These are phyloP conservation scores for Lachnellula suecica DNA, from an alignment of 2,329 filamentous ascomycete species.

Conservation along the genomic window DNA sequence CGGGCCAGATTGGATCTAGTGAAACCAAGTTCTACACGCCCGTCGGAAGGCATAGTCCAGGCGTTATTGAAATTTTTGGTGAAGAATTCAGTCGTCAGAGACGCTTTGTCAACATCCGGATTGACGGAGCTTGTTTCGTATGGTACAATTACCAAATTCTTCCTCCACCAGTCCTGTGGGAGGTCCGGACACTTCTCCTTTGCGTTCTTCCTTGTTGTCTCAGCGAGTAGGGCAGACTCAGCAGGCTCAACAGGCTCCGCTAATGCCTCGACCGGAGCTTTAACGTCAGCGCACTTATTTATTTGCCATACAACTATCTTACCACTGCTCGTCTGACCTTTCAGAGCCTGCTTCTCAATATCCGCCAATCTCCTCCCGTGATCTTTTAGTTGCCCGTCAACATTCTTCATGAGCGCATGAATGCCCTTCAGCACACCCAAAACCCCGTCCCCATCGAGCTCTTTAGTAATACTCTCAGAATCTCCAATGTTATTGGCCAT, in stretches of 20 bases:
- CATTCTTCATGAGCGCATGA: neutral
- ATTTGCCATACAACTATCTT: neutral
- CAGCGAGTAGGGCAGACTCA: neutral
- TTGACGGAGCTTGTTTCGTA: neutral
- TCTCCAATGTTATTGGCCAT: neutral
- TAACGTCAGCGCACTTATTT: neutral
- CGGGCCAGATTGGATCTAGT: neutral
- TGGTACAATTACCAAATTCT: neutral
- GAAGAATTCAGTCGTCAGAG: neutral
- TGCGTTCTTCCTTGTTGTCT: neutral
- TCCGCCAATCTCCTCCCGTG: neutral
- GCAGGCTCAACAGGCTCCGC: neutral
- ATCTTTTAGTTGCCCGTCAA: neutral
- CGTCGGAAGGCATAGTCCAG: neutral
- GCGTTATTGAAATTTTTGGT: neutral
- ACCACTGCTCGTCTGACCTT: neutral
- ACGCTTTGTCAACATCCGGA: neutral
- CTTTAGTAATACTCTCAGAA: neutral
- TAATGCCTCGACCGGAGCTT: neutral
- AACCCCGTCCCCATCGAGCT: neutral
- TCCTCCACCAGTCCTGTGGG: too few relatives aligned
- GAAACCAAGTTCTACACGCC: neutral
- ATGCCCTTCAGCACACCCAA: neutral
- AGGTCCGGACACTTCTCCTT: neutral
- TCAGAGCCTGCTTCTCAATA: neutral